Percentiles rank a stretch among this genome's conserved stretches.
phyloP scores from a whole-genome alignment of 192 early-diverging fungal species.

The Rhizoclosmatium globosum region DNA sequence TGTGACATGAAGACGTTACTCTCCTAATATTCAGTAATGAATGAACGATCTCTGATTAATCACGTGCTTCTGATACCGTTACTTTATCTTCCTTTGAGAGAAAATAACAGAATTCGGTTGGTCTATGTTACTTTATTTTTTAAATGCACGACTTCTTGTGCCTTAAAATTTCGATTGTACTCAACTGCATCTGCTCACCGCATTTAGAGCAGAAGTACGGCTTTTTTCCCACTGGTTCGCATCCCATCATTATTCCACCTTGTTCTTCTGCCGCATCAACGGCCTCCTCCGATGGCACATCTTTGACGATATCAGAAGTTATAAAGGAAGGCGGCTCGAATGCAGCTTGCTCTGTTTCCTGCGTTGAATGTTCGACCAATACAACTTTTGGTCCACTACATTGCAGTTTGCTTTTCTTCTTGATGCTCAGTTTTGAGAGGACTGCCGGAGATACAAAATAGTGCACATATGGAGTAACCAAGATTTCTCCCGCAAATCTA shows the following conservation, averaged over 20 bases:
- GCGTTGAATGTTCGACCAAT: background rate
- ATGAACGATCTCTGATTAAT: too few relatives aligned
- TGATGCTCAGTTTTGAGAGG: constrained; percentile 9
- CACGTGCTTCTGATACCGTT: too few relatives aligned
- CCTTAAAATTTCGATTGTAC: constrained; percentile 38
- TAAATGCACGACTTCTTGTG: constrained; percentile 43
- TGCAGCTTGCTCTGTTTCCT: background rate
- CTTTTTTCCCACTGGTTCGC: constrained; percentile 1
- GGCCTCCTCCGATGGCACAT: background rate
- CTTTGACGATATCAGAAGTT: background rate
- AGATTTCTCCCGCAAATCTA: constrained; percentile 30
- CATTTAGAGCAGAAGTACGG: constrained; percentile 32
- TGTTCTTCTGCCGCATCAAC: background rate
- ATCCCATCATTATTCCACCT: background rate
- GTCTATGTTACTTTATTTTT: background rate
- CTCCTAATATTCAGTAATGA: too few relatives aligned
- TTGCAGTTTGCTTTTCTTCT: background rate
- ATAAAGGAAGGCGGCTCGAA: background rate
- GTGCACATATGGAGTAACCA: constrained; percentile 48
- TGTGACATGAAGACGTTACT: too few relatives aligned
- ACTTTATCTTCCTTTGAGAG: too few relatives aligned
- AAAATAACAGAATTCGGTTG: too few relatives aligned
- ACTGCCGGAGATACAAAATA: constrained; percentile 36
- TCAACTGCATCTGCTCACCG: constrained; percentile 29
- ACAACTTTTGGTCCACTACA: background rate